phyloP scores from a whole-genome alignment of 1,284 basidiomycete species.

The Ustilago bromivora region DNA sequence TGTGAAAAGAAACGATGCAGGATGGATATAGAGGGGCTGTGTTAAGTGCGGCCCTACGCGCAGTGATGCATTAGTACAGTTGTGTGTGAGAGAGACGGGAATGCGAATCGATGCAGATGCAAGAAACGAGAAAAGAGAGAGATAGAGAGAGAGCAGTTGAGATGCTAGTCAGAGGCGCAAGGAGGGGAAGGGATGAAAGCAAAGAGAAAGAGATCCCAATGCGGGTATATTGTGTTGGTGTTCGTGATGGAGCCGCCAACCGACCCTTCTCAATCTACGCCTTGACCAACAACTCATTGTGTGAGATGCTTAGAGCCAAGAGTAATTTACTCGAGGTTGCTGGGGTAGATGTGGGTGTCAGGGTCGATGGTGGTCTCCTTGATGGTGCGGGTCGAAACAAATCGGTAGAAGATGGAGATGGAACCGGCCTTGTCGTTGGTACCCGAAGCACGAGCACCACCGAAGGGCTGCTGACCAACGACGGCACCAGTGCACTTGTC shows the following conservation, averaged over 20 bases:
- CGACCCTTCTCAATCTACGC: conserved; percentile 1
- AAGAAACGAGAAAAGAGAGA: conserved; percentile 13
- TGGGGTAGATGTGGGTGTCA: conserved; percentile 62
- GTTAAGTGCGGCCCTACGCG: conserved; percentile 55
- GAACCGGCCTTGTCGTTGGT: conserved; percentile 99
- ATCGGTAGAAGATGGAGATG: conserved; percentile 78
- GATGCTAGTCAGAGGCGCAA: conserved; percentile 15
- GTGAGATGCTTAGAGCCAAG: neutral
- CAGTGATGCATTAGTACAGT: conserved; percentile 33
- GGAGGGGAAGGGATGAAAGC: conserved; percentile 9
- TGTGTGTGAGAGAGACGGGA: conserved; percentile 7
- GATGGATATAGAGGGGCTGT: conserved; percentile 37
- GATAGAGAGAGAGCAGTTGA: neutral
- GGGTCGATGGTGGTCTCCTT: conserved; percentile 80
- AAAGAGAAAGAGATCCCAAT: neutral
- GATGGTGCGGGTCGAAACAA: conserved; percentile 84
- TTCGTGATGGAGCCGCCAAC: conserved; percentile 9
- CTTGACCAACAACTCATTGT: conserved; percentile 10
- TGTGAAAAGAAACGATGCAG: conserved; percentile 9
- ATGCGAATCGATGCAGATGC: conserved; percentile 46
- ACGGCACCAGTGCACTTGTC: conserved; percentile 84
- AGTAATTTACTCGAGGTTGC: conserved; percentile 58
- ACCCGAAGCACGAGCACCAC: conserved; percentile 89
- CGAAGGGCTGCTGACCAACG: conserved; percentile 88
- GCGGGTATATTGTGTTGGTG: conserved; percentile 17